Conservation (phyloP, 768 basidiomycete genomes). For the Trametes elegans region DNA sequence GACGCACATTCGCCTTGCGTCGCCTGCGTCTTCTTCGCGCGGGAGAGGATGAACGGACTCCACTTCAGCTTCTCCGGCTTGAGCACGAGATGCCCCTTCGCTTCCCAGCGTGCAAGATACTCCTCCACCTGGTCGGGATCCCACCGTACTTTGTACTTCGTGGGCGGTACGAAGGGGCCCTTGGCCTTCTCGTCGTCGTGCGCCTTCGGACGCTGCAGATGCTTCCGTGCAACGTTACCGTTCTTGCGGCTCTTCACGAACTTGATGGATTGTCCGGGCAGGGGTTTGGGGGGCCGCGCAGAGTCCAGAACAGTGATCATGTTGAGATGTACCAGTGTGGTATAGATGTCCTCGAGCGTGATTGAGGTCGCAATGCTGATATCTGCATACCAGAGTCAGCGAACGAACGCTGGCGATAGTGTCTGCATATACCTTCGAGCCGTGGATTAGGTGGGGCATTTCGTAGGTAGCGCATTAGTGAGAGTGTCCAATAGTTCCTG, state of each 20-base stretch:
- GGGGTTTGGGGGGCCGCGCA: slow-evolving; percentile 55
- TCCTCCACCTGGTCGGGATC: slow-evolving; percentile 62
- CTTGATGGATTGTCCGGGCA: slow-evolving; percentile 79
- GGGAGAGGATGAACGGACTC: slow-evolving; percentile 84
- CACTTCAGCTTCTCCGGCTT: slow-evolving; percentile 88
- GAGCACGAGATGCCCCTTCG: slow-evolving; percentile 74
- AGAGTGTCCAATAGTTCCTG: slow-evolving; percentile 89
- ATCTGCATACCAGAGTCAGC: slow-evolving; percentile 44
- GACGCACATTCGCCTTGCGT: slow-evolving; percentile 4
- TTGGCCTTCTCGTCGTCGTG: slow-evolving; percentile 50
- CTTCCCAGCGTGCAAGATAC: slow-evolving; percentile 68
- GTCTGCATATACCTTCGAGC: slow-evolving; percentile 83
- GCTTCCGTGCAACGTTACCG: slow-evolving; percentile 61
- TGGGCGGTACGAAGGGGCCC: slow-evolving; percentile 59
- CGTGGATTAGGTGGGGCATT: slow-evolving; percentile 57
- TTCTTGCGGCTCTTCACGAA: slow-evolving; percentile 65
- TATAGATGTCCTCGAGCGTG: slow-evolving; percentile 85
- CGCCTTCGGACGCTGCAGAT: slow-evolving; percentile 52
- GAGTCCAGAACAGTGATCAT: slow-evolving; percentile 63
- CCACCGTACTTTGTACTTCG: slow-evolving; percentile 74
- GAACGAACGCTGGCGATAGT: slow-evolving; percentile 29
- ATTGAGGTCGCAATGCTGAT: slow-evolving; percentile 86
- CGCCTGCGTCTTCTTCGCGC: slow-evolving; percentile 34
- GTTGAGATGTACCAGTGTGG: slow-evolving; percentile 65
- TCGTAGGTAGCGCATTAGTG: slow-evolving; percentile 77